These are phyloP conservation scores for Capronia epimyces DNA, from an alignment of 2,329 filamentous ascomycete species.

Conservation along the genomic window DNA sequence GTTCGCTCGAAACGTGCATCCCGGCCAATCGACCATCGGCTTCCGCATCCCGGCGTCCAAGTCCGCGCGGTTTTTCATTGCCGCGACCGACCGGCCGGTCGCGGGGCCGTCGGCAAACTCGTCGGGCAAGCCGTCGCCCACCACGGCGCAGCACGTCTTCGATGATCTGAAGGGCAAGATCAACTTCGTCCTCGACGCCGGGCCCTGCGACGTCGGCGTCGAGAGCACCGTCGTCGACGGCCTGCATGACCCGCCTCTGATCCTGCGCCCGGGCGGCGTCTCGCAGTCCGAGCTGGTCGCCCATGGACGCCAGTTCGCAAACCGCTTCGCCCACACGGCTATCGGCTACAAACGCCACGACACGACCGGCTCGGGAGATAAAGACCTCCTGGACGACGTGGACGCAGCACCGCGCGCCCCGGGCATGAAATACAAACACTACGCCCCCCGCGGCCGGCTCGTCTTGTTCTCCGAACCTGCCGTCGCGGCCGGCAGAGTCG, in stretches of 20 bases:
- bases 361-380: background rate
- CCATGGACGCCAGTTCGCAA: conserved; percentile 64
- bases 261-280: conserved; percentile 81
- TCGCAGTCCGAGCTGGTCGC: conserved; percentile 56
- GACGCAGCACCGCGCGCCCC: conserved; percentile 66
- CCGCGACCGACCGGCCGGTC: conserved; percentile 68
- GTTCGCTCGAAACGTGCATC: conserved; percentile 87
- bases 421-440: conserved; percentile 99
- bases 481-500: conserved; percentile 24
- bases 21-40: conserved; percentile 76
- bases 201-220: conserved; percentile 78
- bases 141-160: conserved; percentile 79
- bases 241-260: conserved; percentile 69
- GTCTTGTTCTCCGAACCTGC: conserved; percentile 57
- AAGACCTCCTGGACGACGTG: conserved; percentile 8
- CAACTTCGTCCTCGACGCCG: conserved; percentile 81
- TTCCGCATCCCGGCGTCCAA: conserved; percentile 81
- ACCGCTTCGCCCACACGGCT: conserved; percentile 68
- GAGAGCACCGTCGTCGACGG: conserved; percentile 97
- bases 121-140: conserved; percentile 87
- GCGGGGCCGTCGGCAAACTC: conserved; percentile 93
- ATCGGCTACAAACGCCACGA: conserved; percentile 60
- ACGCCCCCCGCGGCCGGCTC: conserved; percentile 83
- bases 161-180: conserved; percentile 80
- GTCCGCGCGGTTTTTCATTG: conserved; percentile 82